Percentiles rank a stretch among this genome's conserved stretches.
phyloP scores from a whole-genome alignment of 176 grass and related monocot species.

The Musa schizocarpa region DNA sequence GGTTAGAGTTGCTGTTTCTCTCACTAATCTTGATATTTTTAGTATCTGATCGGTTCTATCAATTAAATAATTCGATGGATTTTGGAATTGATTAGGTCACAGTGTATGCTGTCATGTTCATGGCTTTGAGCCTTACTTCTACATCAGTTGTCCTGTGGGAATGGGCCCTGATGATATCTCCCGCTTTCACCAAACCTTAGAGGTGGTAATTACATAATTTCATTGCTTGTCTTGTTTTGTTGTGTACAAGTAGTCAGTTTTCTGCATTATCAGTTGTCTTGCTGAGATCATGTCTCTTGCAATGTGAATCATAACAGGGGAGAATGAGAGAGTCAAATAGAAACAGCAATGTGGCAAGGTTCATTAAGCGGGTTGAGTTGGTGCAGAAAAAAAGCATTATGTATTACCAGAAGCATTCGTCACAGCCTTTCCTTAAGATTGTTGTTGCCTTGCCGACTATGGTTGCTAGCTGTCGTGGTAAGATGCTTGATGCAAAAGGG shows the following conservation, averaged over 20 bases:
- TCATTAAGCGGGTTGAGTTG: slow-evolving; percentile 79
- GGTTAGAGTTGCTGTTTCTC: slow-evolving; percentile 33
- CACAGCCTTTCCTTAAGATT: slow-evolving; percentile 91
- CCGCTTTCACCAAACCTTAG: slow-evolving; percentile 69
- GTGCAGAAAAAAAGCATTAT: slow-evolving; percentile 96
- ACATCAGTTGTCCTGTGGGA: slow-evolving; percentile 55
- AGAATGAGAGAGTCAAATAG: slow-evolving; percentile 98
- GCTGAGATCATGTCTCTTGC: slow-evolving; percentile 13
- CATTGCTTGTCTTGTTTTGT: neutral
- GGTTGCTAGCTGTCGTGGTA: slow-evolving; percentile 93
- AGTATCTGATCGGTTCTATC: slow-evolving; percentile 3
- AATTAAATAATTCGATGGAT: slow-evolving; percentile 8
- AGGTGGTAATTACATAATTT: slow-evolving; percentile 27
- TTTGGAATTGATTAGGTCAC: slow-evolving; percentile 44
- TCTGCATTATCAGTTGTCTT: neutral
- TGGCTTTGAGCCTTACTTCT: slow-evolving; percentile 97
- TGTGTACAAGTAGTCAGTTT: neutral
- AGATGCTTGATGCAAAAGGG: neutral
- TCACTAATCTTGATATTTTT: neutral
- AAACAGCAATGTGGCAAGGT: slow-evolving; percentile 76
- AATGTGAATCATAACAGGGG: slow-evolving; percentile 35
- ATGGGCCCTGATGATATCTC: slow-evolving; percentile 95
- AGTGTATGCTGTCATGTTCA: slow-evolving; percentile 93
- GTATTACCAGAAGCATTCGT: slow-evolving; percentile 73
- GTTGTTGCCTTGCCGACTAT: slow-evolving; percentile 84